Base-by-base conservation (phyloP, 331 rosid species). In the Quercus lobata region DNA sequence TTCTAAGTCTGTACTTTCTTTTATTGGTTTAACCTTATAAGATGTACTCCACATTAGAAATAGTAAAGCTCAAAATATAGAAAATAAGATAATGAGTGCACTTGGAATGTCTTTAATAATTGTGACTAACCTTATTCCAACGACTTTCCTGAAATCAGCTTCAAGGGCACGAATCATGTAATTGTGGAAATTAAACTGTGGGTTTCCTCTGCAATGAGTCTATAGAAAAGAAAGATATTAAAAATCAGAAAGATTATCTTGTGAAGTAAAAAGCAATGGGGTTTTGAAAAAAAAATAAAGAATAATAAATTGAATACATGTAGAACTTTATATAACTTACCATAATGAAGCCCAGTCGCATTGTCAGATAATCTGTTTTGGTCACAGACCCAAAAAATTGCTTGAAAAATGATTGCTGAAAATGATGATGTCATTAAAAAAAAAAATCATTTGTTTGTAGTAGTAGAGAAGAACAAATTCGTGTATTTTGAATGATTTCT, bases 201-300 rank as follows among this genome's bases (percentile, higher is more conserved):
- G 89, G 76, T 81, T 85, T 41, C 81, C 84, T 76, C 54, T 88
- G 83, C 91, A 85, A 81, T 85, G 91, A n/a, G 87, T 88, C 91
- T 88, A 75, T n/a, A 71, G 37, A 7, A 74, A 30, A 69, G 46
- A 46, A 1, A 6, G 14, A 52, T 21, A 73, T 24, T 4, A 24
- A 34, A 32, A 53, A 16, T 35, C 29, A 34, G 17, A 10, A 3
- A 9, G 21, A 27, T 9, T 14, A 29, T 44, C 35, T 49, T 30
- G 54, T 22, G 16, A 66, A 32, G 24, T 4, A 60, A 60, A 9
- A 60, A 60, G 66, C 4, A 24, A 1, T 4, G 30, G 66, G 66
- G 32, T 60, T 37, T 41, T 8, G 46, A 41, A 41, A 41, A 41
- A 41, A 41, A 2, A 37, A 37, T 22, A 22, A 8, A 41, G 12